A percentile compares a stretch with the other conserved stretches of the same genome.
These are phyloP conservation scores for Carex pumila DNA, from an alignment of 176 grass and related monocot species.

Conservation along the genomic window DNA sequence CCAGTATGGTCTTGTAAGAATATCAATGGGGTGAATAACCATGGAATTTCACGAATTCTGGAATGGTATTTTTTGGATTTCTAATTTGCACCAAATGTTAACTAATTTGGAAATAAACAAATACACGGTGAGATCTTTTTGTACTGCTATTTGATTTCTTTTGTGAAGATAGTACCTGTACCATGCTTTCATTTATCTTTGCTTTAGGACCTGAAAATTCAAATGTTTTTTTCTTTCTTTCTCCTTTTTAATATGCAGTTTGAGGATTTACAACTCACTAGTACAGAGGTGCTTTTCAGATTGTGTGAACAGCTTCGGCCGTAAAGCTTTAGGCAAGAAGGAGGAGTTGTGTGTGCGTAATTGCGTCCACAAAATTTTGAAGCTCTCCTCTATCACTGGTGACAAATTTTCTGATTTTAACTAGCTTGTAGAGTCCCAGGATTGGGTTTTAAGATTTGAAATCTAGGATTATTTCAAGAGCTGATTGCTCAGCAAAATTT, in stretches of 20 bases:
- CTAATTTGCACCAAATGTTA: background rate
- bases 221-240: background rate
- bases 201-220: background rate
- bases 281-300: slow-evolving; percentile 54
- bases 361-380: slow-evolving; percentile 50
- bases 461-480: background rate
- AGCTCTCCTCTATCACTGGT: slow-evolving; percentile 26
- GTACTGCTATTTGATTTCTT: background rate
- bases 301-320: slow-evolving; percentile 56
- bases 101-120: background rate
- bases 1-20: background rate
- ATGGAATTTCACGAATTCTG: background rate
- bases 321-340: slow-evolving; percentile 39
- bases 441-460: background rate
- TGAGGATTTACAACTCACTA: slow-evolving; percentile 41
- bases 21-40: background rate
- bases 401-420: slow-evolving; percentile 33
- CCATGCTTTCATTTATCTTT: background rate
- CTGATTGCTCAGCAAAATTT: background rate
- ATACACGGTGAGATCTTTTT: background rate
- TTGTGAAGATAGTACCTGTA: background rate
- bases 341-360: slow-evolving; percentile 52
- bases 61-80: background rate
- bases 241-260: slow-evolving; percentile 5
- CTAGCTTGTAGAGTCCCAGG: background rate